Evolutionary conservation across 2,329 filamentous ascomycete species (phyloP).

Genomic region (Dothistroma septosporum): DNA sequence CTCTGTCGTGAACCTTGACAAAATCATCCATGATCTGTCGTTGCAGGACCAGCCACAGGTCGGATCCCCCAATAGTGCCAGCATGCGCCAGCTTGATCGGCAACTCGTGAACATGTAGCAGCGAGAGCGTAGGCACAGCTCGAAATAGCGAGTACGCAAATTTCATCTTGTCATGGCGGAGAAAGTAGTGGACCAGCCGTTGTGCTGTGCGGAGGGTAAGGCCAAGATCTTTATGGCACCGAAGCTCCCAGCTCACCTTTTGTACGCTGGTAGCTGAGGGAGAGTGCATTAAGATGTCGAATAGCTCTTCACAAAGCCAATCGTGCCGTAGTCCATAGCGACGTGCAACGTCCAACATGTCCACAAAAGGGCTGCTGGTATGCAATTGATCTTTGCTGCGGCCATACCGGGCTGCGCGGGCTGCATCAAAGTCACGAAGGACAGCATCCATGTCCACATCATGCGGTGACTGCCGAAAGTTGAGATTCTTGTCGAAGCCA

Average conservation of each 20-base stretch:
- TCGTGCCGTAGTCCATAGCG: not conserved
- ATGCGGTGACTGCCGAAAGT: not conserved
- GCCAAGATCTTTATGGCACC: not conserved
- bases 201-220: not conserved
- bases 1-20: not conserved
- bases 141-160: conserved; percentile 24
- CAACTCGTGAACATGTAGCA: conserved; percentile 21
- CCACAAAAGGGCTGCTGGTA: not conserved
- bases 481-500: not conserved
- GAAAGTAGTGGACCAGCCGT: conserved; percentile 11
- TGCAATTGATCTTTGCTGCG: not conserved
- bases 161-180: conserved; percentile 1
- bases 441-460: not conserved
- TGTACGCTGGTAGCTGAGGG: not conserved
- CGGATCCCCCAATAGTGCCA: not conserved
- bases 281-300: not conserved
- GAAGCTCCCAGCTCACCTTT: not conserved
- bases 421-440: not conserved
- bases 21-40: conserved; percentile 11
- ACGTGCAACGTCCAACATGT: not conserved
- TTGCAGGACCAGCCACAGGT: conserved; percentile 5
- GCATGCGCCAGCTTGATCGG: conserved; percentile 20
- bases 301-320: not conserved
- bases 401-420: not conserved
- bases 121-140: conserved; percentile 13